Conservation (phyloP, 345 rosid species). For the Garcia nutans region DNA sequence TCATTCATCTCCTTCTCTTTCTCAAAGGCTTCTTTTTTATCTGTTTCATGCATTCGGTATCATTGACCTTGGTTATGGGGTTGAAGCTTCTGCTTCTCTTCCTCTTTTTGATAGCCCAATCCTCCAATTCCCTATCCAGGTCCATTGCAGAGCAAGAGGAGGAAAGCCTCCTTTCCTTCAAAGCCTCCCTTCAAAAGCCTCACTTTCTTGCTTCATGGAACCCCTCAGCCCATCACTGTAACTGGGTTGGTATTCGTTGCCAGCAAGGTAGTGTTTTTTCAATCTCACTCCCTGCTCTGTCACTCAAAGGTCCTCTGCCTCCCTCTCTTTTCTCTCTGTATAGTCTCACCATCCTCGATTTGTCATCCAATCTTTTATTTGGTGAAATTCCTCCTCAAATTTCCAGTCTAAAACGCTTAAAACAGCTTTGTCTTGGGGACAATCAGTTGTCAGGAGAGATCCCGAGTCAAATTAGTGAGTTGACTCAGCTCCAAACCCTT, state of each 20-base stretch:
- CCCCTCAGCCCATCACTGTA: conserved; percentile 40
- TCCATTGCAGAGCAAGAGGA: conserved; percentile 21
- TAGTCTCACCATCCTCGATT: conserved; percentile 53
- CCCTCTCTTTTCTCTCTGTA: conserved; percentile 55
- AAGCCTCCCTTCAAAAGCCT: conserved; percentile 42
- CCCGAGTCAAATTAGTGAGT: conserved; percentile 40
- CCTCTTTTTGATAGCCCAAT: conserved; percentile 18
- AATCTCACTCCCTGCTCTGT: conserved; percentile 40
- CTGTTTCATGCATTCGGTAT: no score
- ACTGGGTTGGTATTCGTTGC: conserved; percentile 81
- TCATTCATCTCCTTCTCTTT: background rate
- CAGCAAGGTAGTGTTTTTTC: conserved; percentile 44
- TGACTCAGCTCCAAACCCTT: conserved; percentile 35
- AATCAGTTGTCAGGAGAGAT: conserved; percentile 48
- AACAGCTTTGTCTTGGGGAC: conserved; percentile 35
- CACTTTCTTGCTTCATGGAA: conserved; percentile 62
- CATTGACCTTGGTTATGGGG: conserved; percentile 23
- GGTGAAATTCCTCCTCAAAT: conserved; percentile 44
- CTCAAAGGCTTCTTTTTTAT: background rate
- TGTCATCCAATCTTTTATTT: conserved; percentile 47
- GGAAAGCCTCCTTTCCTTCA: conserved; percentile 48
- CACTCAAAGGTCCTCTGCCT: conserved; percentile 45
- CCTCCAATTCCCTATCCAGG: conserved; percentile 9
- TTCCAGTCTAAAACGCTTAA: conserved; percentile 28
- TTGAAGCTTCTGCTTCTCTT: conserved; percentile 19